Evolutionary conservation across 331 rosid species (phyloP).

Genomic region (Dryas integrifolia): DNA sequence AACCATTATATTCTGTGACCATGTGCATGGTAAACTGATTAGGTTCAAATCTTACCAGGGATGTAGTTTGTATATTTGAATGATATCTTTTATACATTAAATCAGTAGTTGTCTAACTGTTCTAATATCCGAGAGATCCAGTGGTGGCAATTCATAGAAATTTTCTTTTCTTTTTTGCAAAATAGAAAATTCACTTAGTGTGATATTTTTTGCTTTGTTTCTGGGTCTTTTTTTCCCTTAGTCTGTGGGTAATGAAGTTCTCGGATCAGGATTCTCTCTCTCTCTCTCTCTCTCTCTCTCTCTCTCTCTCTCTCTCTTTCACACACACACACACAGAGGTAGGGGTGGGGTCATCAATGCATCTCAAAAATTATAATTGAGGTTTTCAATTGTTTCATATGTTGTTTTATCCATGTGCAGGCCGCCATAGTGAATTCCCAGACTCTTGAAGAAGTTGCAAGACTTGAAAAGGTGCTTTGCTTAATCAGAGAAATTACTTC

Average conservation of each 20-base stretch:
- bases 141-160: not conserved
- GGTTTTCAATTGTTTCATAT: not conserved
- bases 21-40: not conserved
- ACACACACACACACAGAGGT: too few species aligned
- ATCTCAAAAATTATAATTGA: not conserved
- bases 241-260: not conserved
- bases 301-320: too few species aligned
- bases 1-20: not conserved
- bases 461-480: conserved; percentile 86
- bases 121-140: not conserved
- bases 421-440: conserved; percentile 97
- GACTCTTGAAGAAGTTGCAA: conserved; percentile 96
- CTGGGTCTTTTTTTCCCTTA: not conserved
- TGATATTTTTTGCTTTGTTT: not conserved
- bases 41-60: not conserved
- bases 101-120: not conserved
- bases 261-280: too few species aligned
- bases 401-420: conserved; percentile 43
- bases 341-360: not conserved
- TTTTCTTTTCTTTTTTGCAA: not conserved
- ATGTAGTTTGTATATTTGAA: not conserved
- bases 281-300: too few species aligned
- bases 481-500: not conserved
- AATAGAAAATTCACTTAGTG: too few species aligned
- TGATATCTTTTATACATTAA: not conserved